Base-by-base conservation (phyloP, 768 basidiomycete genomes). In the Auricularia sp. region DNA sequence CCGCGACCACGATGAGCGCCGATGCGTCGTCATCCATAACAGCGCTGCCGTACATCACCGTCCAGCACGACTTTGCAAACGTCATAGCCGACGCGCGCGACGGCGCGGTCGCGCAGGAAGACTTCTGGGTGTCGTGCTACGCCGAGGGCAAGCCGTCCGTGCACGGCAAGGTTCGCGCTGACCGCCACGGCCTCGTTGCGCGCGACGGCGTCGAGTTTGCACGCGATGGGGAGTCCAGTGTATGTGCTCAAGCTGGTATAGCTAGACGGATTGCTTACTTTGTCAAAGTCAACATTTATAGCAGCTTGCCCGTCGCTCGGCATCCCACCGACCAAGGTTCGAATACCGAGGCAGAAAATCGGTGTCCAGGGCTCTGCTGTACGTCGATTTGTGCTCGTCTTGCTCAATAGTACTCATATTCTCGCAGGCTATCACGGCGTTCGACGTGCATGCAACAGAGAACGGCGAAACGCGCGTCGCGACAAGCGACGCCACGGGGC, bases 101-200 rank as follows among this genome's bases (percentile, higher is more conserved):
- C 44, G 87, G 84, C 0, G 65, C 82, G 2, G 75, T 88, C 0
- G 78, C 82, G 0, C 73, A 71, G 3, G 90, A 92, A 65, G 80
- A 80, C 65, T 82, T 88, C 71, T 92, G 89, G 89, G 73, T 91
- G 2, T 91, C 89, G 3, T 87, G 85, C 71, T 92, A 92, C 76
- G 65, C 70, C 24, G 62, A 63, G 1, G 73, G 72, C 14, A 79
- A 81, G 65, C 56, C 73, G 0, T 78, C 77, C 3, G 81, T 88
- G 0, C 90, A 92, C 70, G 84, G 85, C 0, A 87, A 85, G 74
- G 78, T 88, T 29, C 73, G 75, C 33, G 81, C 83, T 3, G 72
- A 77, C 54, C 75, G 86, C 69, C 78, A 88, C 3, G 72, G 74
- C 14, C 74, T 86, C 4, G 76, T 73, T 3, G 68, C 79, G 0